phyloP scores from a whole-genome alignment of 2,329 filamentous ascomycete genomes.

The Colletotrichum coccodes region DNA sequence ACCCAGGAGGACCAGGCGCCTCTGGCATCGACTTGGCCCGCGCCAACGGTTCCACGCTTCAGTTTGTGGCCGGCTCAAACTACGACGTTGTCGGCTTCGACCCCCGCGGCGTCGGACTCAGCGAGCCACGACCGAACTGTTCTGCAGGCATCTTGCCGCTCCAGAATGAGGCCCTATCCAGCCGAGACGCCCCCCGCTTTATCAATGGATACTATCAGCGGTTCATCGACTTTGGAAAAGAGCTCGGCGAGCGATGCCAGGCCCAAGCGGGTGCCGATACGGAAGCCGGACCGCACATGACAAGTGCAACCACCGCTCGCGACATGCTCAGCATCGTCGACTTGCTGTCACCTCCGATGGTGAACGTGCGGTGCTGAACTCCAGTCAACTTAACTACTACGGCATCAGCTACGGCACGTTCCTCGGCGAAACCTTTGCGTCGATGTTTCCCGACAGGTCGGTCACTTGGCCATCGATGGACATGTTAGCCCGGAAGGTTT shows the following conservation, averaged over 20 bases:
- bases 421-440: slow-evolving; percentile 50
- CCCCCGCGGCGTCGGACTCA: slow-evolving; percentile 51
- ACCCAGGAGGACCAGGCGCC: slow-evolving; percentile 56
- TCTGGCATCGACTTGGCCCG: slow-evolving; percentile 47
- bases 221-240: neutral
- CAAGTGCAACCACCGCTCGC: slow-evolving; percentile 50
- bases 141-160: slow-evolving; percentile 33
- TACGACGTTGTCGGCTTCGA: slow-evolving; percentile 56
- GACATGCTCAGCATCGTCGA: slow-evolving; percentile 57
- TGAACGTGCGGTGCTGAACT: slow-evolving; percentile 22
- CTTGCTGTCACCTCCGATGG: slow-evolving; percentile 31
- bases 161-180: neutral
- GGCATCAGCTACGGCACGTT: slow-evolving; percentile 60
- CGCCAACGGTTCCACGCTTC: slow-evolving; percentile 39
- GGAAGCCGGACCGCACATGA: slow-evolving; percentile 39
- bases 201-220: neutral
- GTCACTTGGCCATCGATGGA: slow-evolving; percentile 54
- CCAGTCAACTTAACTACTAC: slow-evolving; percentile 49
- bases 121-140: slow-evolving; percentile 50
- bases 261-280: neutral
- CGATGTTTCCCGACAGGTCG: slow-evolving; percentile 50
- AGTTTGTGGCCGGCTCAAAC: slow-evolving; percentile 33
- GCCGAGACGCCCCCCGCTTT: neutral
- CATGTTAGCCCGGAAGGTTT: slow-evolving; percentile 53
- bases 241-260: slow-evolving; percentile 1